phyloP scores from a whole-genome alignment of 495 filamentous ascomycete species.

The Staphylotrichum tortipilum region DNA sequence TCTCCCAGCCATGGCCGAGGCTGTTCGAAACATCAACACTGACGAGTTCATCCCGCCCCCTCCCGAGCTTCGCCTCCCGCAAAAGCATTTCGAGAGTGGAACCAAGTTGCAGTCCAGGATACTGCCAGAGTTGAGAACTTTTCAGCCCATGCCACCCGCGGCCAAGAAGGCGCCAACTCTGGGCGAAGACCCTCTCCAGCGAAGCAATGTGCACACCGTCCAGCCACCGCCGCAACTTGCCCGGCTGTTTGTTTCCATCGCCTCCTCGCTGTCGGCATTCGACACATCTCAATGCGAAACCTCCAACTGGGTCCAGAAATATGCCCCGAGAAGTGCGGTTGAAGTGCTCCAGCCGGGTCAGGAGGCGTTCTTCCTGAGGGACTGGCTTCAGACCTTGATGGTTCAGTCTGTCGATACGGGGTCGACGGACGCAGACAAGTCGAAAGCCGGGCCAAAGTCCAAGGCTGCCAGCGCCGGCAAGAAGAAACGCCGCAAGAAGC shows the following conservation, averaged over 20 bases:
- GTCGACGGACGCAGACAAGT: slow-evolving; percentile 37
- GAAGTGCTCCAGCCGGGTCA: slow-evolving; percentile 70
- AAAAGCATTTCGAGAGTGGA: slow-evolving; percentile 42
- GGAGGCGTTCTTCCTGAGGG: slow-evolving; percentile 61
- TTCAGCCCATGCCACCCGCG: slow-evolving; percentile 2
- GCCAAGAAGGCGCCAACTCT: slow-evolving; percentile 7
- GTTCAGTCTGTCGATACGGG: slow-evolving; percentile 66
- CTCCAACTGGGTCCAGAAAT: slow-evolving; percentile 74
- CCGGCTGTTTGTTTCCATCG: slow-evolving; percentile 52
- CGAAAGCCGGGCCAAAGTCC: slow-evolving; percentile 31
- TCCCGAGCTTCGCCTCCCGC: slow-evolving; percentile 37
- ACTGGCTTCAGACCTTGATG: slow-evolving; percentile 75
- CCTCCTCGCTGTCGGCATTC: slow-evolving; percentile 60
- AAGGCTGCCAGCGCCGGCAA: slow-evolving; percentile 42
- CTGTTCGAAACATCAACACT: slow-evolving; percentile 24
- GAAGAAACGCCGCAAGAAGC: slow-evolving; percentile 62
- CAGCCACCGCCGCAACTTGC: slow-evolving; percentile 49
- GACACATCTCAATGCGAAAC: slow-evolving; percentile 70
- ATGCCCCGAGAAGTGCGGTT: slow-evolving; percentile 59
- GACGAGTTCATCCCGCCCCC: slow-evolving; percentile 33
- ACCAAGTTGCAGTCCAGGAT: slow-evolving; percentile 37
- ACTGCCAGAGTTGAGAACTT: slow-evolving; percentile 23
- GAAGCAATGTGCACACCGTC: slow-evolving; percentile 10
- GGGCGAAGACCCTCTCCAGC: slow-evolving; percentile 8
- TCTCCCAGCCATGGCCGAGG: slow-evolving; percentile 16